phyloP scores from a whole-genome alignment of 2,329 filamentous ascomycete species.

The Ploettnerulaceae sp. region DNA sequence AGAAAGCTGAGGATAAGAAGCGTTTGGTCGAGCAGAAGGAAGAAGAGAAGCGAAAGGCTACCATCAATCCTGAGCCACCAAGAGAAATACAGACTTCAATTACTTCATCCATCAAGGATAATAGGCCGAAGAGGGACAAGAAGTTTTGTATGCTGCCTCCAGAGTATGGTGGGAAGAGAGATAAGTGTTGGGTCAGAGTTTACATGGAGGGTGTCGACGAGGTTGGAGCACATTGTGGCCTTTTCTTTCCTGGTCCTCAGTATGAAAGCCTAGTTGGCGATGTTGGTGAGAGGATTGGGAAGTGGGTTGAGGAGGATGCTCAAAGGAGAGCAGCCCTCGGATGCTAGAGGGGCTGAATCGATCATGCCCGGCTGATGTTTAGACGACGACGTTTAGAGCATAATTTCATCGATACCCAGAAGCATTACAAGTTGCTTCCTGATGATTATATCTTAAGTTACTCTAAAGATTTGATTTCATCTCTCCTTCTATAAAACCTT shows the following conservation, averaged over 20 bases:
- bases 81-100: conserved; percentile 16
- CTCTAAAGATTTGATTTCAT: too few relatives aligned
- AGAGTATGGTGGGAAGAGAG: conserved; percentile 49
- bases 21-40: conserved; percentile 27
- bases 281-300: conserved; percentile 59
- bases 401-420: conserved; percentile 35
- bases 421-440: neutral
- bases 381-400: neutral
- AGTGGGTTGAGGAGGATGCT: conserved; percentile 64
- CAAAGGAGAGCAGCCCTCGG: conserved; percentile 27
- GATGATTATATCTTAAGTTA: too few relatives aligned
- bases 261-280: conserved; percentile 76
- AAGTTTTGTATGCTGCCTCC: conserved; percentile 76
- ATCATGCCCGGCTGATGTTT: neutral
- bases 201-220: conserved; percentile 82
- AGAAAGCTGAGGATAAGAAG: conserved; percentile 25
- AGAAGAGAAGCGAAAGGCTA: conserved; percentile 26
- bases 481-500: too few relatives aligned
- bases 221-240: conserved; percentile 75
- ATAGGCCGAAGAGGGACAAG: conserved; percentile 35
- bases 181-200: conserved; percentile 71
- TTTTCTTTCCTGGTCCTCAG: conserved; percentile 70
- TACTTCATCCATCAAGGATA: conserved; percentile 15
- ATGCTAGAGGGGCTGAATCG: neutral
- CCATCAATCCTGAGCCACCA: conserved; percentile 16